Conservation (phyloP, 345 rosid genomes). For the Rhodomyrtus tomentosa region DNA sequence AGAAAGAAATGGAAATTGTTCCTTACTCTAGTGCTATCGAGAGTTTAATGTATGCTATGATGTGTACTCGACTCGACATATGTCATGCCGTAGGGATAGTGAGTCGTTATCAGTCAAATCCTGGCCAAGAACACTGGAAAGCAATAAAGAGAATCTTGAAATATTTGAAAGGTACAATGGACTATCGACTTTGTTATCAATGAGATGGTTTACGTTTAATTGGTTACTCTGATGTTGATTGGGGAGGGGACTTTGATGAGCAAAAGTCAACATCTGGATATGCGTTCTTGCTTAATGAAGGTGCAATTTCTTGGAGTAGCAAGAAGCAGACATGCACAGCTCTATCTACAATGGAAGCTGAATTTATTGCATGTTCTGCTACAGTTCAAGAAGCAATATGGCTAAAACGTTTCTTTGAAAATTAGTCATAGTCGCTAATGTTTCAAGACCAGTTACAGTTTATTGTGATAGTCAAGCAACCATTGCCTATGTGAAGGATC, state of each 20-base stretch:
- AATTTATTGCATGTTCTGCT: neutral
- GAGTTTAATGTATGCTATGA: neutral
- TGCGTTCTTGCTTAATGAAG: neutral
- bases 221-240: neutral
- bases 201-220: neutral
- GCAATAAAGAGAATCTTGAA: no score
- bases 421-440: neutral
- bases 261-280: no score
- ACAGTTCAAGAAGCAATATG: neutral
- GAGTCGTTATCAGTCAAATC: no score
- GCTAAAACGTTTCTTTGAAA: no score
- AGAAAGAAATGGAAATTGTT: neutral
- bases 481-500: no score
- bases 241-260: no score
- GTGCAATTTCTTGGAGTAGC: neutral
- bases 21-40: neutral
- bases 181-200: neutral
- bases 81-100: neutral
- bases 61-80: neutral
- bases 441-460: neutral
- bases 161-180: neutral
- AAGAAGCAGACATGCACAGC: neutral
- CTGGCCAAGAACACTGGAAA: no score
- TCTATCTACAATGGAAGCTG: neutral
- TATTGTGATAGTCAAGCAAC: neutral